A percentile compares a stretch with the other conserved stretches of the same genome.
These are phyloP conservation scores for Erodium maritimum DNA, from an alignment of 345 rosid genomes.

Conservation along the genomic window DNA sequence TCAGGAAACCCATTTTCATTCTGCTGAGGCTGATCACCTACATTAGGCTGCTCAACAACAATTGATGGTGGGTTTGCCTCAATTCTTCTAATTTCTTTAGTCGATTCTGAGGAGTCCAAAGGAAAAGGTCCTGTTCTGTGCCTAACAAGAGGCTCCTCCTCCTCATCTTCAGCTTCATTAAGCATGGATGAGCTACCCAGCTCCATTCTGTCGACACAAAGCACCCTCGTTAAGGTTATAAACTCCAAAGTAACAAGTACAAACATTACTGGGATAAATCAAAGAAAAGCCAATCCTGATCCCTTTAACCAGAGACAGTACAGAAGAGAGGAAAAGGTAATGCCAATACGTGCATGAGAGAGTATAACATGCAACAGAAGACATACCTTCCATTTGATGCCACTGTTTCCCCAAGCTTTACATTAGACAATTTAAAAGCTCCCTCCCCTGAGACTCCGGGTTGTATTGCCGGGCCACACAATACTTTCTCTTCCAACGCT, in stretches of 20 bases:
- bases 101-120: slow-evolving; percentile 35
- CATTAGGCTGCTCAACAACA: slow-evolving; percentile 36
- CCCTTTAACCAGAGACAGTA: neutral
- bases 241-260: slow-evolving; percentile 1
- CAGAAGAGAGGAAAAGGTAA: neutral
- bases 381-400: slow-evolving; percentile 66
- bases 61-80: slow-evolving; percentile 39
- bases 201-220: slow-evolving; percentile 36
- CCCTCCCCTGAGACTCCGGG: slow-evolving; percentile 35
- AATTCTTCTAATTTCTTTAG: slow-evolving; percentile 23
- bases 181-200: slow-evolving; percentile 55
- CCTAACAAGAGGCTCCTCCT: slow-evolving; percentile 54
- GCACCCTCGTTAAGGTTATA: neutral
- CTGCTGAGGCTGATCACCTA: slow-evolving; percentile 25
- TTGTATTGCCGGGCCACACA: slow-evolving; percentile 25
- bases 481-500: slow-evolving; percentile 59
- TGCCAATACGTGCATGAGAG: neutral
- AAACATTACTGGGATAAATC: neutral
- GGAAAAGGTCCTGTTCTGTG: slow-evolving; percentile 48
- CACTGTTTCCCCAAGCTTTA: slow-evolving; percentile 24
- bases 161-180: slow-evolving; percentile 64
- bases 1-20: slow-evolving; percentile 53
- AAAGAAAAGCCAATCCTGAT: neutral
- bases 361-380: slow-evolving; percentile 4
- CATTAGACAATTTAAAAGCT: slow-evolving; percentile 25